phyloP scores from a whole-genome alignment of 495 filamentous ascomycete species.

The Hapsidospora chrysogenum region DNA sequence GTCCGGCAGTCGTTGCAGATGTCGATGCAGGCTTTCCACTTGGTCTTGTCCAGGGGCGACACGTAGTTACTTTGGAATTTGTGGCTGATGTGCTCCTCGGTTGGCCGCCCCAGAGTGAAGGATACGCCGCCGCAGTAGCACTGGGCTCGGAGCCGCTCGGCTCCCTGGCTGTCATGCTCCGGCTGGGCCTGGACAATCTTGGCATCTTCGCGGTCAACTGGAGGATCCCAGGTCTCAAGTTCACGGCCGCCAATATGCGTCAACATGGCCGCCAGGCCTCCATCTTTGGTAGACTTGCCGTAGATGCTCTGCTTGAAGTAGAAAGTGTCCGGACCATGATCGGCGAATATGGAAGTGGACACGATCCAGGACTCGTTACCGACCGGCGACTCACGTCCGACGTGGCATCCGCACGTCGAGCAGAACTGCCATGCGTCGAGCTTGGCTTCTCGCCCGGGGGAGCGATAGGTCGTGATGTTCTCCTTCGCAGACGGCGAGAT shows the following conservation, averaged over 20 bases:
- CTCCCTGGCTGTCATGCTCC: slow-evolving; percentile 7
- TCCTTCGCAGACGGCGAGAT: slow-evolving; percentile 19
- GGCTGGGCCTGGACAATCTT: slow-evolving; percentile 2
- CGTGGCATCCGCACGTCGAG: slow-evolving; percentile 46
- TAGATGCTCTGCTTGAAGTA: slow-evolving; percentile 24
- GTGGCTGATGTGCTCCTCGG: slow-evolving; percentile 4
- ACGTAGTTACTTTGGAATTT: slow-evolving; percentile 5
- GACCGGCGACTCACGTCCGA: slow-evolving; percentile 31
- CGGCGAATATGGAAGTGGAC: slow-evolving; percentile 13
- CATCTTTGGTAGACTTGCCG: slow-evolving; percentile 11
- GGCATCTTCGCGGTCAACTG: slow-evolving; percentile 4
- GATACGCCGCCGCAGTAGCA: slow-evolving; percentile 29
- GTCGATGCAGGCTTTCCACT: slow-evolving; percentile 44
- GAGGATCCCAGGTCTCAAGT: slow-evolving; percentile 9
- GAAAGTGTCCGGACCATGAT: slow-evolving; percentile 14
- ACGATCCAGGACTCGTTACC: slow-evolving; percentile 18
- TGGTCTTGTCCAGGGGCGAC: slow-evolving; percentile 9
- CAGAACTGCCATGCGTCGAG: slow-evolving; percentile 67
- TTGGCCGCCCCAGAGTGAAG: slow-evolving; percentile 21
- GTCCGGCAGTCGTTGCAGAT: slow-evolving; percentile 41
- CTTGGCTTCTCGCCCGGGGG: slow-evolving; percentile 24
- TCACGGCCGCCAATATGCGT: slow-evolving; percentile 18
- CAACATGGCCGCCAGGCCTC: slow-evolving; percentile 24
- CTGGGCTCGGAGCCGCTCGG: slow-evolving; percentile 15
- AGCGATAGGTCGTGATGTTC: slow-evolving; percentile 31